A percentile compares a stretch with the other conserved stretches of the same genome.
These are phyloP conservation scores for Sugiyamaella castrensis DNA, from an alignment of 1,139 yeast genomes.

Conservation along the genomic window DNA sequence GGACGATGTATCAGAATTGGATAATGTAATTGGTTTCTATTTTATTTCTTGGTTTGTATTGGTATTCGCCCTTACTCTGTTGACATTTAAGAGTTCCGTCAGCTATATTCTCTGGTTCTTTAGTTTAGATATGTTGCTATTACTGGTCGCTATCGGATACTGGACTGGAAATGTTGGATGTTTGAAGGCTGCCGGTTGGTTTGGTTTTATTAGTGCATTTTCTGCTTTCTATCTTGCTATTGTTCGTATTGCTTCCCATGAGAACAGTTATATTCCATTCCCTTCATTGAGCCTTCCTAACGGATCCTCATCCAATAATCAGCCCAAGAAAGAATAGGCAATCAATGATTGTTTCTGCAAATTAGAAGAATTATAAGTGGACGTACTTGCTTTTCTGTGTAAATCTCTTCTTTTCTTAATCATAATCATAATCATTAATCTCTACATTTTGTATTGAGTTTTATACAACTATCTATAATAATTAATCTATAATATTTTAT, in stretches of 20 bases:
- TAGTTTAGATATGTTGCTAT: slow-evolving; percentile 62
- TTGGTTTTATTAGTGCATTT: slow-evolving; percentile 71
- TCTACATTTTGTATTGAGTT: no score
- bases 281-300: no score
- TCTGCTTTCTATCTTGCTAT: slow-evolving; percentile 83
- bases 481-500: no score
- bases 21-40: slow-evolving; percentile 66
- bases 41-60: slow-evolving; percentile 76
- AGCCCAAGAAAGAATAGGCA: no score
- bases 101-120: slow-evolving; percentile 69
- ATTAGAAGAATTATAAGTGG: no score
- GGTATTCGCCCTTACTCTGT: slow-evolving; percentile 60
- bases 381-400: no score
- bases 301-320: no score
- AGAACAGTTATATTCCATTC: no score
- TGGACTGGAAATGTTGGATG: slow-evolving; percentile 39
- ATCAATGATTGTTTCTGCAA: no score
- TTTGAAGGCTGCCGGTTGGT: slow-evolving; percentile 68
- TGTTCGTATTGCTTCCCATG: slow-evolving; percentile 67
- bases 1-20: slow-evolving; percentile 38
- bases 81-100: slow-evolving; percentile 75
- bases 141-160: slow-evolving; percentile 62
- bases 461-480: no score
- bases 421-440: no score
- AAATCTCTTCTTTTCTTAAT: no score